Conservation (phyloP, 2,329 filamentous ascomycete genomes). For the Chrysosphaeria jannelii region DNA sequence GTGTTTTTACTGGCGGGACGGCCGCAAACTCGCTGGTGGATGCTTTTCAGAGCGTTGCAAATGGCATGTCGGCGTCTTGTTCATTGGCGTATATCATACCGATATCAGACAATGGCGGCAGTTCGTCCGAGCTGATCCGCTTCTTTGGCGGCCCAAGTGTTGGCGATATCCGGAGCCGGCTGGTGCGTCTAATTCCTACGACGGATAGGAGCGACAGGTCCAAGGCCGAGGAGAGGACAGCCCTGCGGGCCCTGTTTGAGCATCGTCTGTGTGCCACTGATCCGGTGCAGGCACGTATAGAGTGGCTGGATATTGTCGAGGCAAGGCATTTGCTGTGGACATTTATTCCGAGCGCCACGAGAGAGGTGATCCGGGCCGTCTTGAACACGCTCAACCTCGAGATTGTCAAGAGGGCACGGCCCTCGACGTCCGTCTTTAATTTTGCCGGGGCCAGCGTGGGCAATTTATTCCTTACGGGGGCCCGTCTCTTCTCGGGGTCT, state of each 20-base stretch:
- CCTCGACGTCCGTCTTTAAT: slow-evolving; percentile 37
- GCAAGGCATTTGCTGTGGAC: slow-evolving; percentile 51
- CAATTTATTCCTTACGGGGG: slow-evolving; percentile 58
- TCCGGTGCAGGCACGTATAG: slow-evolving; percentile 28
- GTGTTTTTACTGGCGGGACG: slow-evolving; percentile 74
- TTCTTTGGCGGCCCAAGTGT: slow-evolving; percentile 81
- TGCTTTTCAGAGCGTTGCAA: slow-evolving; percentile 36
- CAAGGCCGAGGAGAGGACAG: slow-evolving; percentile 29
- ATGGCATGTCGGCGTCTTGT: slow-evolving; percentile 16
- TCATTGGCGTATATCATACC: slow-evolving; percentile 65
- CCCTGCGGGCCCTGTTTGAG: slow-evolving; percentile 66
- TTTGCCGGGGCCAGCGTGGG: slow-evolving; percentile 49
- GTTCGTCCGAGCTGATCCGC: slow-evolving; percentile 72
- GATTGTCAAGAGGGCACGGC: slow-evolving; percentile 45
- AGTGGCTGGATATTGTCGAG: slow-evolving; percentile 79
- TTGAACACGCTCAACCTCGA: slow-evolving; percentile 51
- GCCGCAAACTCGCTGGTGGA: slow-evolving; percentile 89
- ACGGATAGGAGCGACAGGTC: too few species aligned
- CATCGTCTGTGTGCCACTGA: slow-evolving; percentile 37
- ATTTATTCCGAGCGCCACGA: slow-evolving; percentile 36
- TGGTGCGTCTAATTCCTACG: slow-evolving; percentile 70
- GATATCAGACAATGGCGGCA: slow-evolving; percentile 87
- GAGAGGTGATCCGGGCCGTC: slow-evolving; percentile 47
- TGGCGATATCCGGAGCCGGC: slow-evolving; percentile 50
- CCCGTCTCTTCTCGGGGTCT: slow-evolving; percentile 67